A percentile compares a stretch with the other conserved stretches of the same genome.
Evolutionary conservation across 2,329 filamentous ascomycete genomes (phyloP).

Genomic region (Fusarium irregulare): DNA sequence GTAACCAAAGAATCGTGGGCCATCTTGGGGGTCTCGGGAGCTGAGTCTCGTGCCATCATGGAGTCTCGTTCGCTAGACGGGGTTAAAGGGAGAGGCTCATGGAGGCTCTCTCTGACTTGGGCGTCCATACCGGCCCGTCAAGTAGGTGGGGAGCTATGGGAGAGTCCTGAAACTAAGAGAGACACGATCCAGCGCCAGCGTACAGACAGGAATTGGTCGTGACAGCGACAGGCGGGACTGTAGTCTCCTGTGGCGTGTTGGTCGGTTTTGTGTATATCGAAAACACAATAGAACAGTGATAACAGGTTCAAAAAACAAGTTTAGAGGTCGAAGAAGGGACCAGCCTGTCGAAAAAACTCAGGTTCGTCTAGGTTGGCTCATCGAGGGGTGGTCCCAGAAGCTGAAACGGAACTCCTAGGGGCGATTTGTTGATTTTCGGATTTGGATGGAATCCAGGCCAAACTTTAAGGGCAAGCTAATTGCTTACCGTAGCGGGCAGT

Average conservation of each 20-base stretch:
- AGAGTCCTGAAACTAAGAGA: conserved; percentile 41
- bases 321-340: conserved; percentile 18
- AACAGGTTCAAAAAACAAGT: conserved; percentile 11
- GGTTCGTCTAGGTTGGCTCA: conserved; percentile 32
- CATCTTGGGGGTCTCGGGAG: conserved; percentile 53
- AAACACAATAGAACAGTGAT: conserved; percentile 9
- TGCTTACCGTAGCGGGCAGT: neutral
- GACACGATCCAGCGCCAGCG: conserved; percentile 44
- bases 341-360: conserved; percentile 34
- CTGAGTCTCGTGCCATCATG: conserved; percentile 43
- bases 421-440: conserved; percentile 27
- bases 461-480: conserved; percentile 34
- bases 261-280: conserved; percentile 17
- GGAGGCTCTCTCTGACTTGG: conserved; percentile 41
- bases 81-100: conserved; percentile 46
- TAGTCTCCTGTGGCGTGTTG: conserved; percentile 31
- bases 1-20: conserved; percentile 80
- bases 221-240: conserved; percentile 29
- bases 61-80: conserved; percentile 36
- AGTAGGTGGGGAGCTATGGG: conserved; percentile 26
- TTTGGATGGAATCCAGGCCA: conserved; percentile 37
- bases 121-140: conserved; percentile 47
- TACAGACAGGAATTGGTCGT: conserved; percentile 34
- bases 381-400: conserved; percentile 41
- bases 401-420: conserved; percentile 39